Base-by-base conservation (phyloP, 495 filamentous ascomycete genomes). In the Hypoxylon subgilvum region DNA sequence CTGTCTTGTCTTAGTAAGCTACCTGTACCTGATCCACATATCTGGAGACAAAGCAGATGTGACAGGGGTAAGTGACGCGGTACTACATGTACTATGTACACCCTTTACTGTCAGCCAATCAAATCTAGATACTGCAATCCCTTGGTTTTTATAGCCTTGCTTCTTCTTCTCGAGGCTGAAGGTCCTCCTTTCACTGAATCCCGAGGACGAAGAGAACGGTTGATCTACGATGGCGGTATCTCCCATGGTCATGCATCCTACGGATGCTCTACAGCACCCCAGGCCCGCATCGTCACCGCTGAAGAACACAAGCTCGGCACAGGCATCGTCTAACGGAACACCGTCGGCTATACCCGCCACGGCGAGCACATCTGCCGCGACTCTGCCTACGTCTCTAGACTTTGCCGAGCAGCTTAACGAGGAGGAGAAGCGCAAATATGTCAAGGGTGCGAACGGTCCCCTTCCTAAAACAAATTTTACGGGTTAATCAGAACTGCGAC, bases 391-490 rank as follows among this genome's bases (percentile, higher is more conserved):
- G 10, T 51, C 49, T 10, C 49, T 69, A 28, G 90, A 96, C 63
- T 74, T 91, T 3, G 85, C 89, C 5, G 91, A 96, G 67, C 88
- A 95, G 69, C 79, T 98, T 59, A 97, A 98, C 69, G 88, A 91
- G 39, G 84, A 92, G 35, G 88, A 91, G 46, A 88, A 88, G 69
- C 79, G 83, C 52, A 95, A 92, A 74, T 98, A 96, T 69, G 80
- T 92, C 52, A 97, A 95, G 80, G 90, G 91, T 87, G 74, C 45
- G 45, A n/a, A n/a, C n/a, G n/a, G n/a, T n/a, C n/a, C n/a, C n/a
- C n/a, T 57, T 22, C 50, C 32, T 9, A 12, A 22, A 40, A 2
- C 4, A 4, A 1, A 9, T 22, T 34, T 3, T 6, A 43, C 23
- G 3, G 3, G 13, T 42, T 35, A 4, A 31, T 23, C 21, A 8